Base-by-base conservation (phyloP, 805 yeast species). In the Scheffersomyces ergatensis region DNA sequence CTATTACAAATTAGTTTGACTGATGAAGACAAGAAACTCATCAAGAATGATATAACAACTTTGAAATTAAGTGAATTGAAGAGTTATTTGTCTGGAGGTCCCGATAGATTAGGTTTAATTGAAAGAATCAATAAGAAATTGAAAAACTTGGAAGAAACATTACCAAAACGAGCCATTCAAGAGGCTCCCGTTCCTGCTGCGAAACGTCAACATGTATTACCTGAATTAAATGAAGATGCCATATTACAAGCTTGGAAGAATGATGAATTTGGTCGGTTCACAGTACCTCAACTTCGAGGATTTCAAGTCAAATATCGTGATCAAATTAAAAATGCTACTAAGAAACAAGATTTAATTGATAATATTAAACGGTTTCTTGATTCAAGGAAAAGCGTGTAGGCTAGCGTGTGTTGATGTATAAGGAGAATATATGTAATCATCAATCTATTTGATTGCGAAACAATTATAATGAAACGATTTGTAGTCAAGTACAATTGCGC, bases 1-100 rank as follows among this genome's bases (percentile, higher is more conserved):
- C 70, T 86, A 14, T 62, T 89, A 36, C 90, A 85, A 50, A 57
- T 54, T 7, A 60, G 50, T 29, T 32, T 54, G 17, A 36, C 45
- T 11, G 40, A 38, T 1, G 40, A 38, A 24, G 56, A 58, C 16
- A 46, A 38, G 21, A 38, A 33, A n/a, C 31, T 51, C 16, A 34
- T 32, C 19, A 47, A 48, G 27, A 54, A 61, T 37, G 67, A 62
- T 42, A 36, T 43, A 2, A 54, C 58, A 3, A 36, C 37, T 9
- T 38, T 40, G 36, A 48, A 48, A 35, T 37, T 56, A 33, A 31
- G 21, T 11, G 54, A 57, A 30, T 31, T 50, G 11, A 36, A 33
- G 15, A 23, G 36, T 8, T 29, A 19, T 20, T 18, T 42, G n/a
- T 20, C 27, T 13, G 3, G 33, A 4, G 44, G 46, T 25, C 42